Percentiles rank a stretch among this genome's conserved stretches.
Evolutionary conservation across 73 alveolate genomes (phyloP).

Genomic region (Tetrahymena borealis): DNA sequence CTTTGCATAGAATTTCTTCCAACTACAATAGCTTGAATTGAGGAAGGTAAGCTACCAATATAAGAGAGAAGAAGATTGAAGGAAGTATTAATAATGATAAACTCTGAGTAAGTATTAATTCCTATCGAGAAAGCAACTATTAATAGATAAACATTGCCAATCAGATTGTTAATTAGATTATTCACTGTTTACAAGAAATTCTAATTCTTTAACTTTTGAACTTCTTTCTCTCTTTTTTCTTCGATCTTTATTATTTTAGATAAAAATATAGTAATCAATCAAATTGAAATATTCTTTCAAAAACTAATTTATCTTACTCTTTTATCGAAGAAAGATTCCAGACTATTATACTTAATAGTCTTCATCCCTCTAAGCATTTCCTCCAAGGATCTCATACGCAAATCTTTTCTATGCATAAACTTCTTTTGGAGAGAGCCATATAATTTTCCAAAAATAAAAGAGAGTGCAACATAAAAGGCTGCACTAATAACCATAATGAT

Average conservation of each 20-base stretch:
- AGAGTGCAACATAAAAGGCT: background rate
- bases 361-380: conserved; percentile 5
- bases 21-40: background rate
- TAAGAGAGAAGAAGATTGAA: background rate
- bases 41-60: background rate
- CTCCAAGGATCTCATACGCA: conserved; percentile 22
- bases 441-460: conserved; percentile 4
- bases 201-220: background rate
- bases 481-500: background rate
- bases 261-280: background rate
- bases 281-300: too few relatives aligned
- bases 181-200: conserved; percentile 2
- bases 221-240: background rate
- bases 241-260: background rate
- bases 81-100: background rate
- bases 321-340: conserved; percentile 1
- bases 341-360: conserved; percentile 12
- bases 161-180: background rate
- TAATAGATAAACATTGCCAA: background rate
- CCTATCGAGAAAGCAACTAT: conserved; percentile 4
- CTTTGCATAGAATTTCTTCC: background rate
- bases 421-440: conserved; percentile 3
- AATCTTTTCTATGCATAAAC: conserved; percentile 28
- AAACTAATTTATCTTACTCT: background rate
- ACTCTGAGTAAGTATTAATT: background rate